phyloP scores from a whole-genome alignment of 768 basidiomycete genomes.

The Boletus subparvulus region DNA sequence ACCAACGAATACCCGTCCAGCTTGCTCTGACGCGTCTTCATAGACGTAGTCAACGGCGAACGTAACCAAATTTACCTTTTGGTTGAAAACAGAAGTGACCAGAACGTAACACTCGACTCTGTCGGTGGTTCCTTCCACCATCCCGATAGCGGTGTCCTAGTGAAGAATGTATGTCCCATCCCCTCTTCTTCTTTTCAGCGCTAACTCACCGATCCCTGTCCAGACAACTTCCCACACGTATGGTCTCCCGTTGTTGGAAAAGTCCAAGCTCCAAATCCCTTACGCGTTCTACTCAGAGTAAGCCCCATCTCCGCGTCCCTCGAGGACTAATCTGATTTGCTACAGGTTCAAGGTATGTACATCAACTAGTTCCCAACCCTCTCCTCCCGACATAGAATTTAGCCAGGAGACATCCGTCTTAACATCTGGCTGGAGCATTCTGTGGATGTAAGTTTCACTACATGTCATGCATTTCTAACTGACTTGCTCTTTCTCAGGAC shows the following conservation, averaged over 20 bases:
- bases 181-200: neutral
- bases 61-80: slow-evolving; percentile 63
- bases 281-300: slow-evolving; percentile 83
- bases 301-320: slow-evolving; percentile 25
- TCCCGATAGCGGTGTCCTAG: slow-evolving; percentile 56
- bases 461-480: neutral
- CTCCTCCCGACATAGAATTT: slow-evolving; percentile 10
- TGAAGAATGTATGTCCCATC: slow-evolving; percentile 66
- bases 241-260: slow-evolving; percentile 50
- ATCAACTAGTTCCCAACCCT: neutral
- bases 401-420: slow-evolving; percentile 77
- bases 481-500: slow-evolving; percentile 38
- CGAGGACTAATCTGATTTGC: slow-evolving; percentile 3
- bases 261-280: slow-evolving; percentile 62
- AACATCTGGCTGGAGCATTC: slow-evolving; percentile 75
- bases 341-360: slow-evolving; percentile 59
- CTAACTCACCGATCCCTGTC: neutral
- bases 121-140: slow-evolving; percentile 69
- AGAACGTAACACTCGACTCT: slow-evolving; percentile 65
- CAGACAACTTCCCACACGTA: slow-evolving; percentile 63
- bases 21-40: slow-evolving; percentile 7
- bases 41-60: slow-evolving; percentile 84
- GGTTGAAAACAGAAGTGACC: slow-evolving; percentile 75
- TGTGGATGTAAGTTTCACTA: slow-evolving; percentile 48
- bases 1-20: neutral